phyloP scores from a whole-genome alignment of 305 asterid genomes.

The Fraxinus sp. region DNA sequence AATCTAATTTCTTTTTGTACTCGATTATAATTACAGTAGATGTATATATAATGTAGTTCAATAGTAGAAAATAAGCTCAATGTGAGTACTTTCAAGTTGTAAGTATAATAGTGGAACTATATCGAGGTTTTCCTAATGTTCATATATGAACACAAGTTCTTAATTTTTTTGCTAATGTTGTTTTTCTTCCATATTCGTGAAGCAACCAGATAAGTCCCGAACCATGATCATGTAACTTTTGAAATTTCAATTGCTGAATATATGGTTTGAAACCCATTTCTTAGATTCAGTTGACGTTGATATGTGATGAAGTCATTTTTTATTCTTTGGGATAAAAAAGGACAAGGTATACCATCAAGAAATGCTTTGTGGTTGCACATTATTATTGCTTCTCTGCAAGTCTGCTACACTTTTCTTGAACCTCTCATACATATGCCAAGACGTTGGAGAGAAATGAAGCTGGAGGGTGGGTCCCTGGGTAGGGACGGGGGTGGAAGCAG shows the following conservation, averaged over 20 bases:
- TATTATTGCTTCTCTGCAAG: background rate
- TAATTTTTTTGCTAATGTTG: background rate
- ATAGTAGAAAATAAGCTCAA: background rate
- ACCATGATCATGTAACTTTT: background rate
- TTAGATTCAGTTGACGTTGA: background rate
- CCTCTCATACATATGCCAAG: background rate
- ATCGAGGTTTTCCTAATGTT: background rate
- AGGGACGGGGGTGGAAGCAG: background rate
- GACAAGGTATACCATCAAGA: background rate
- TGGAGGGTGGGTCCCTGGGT: background rate
- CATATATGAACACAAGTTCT: background rate
- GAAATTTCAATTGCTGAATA: background rate
- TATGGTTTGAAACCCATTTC: background rate
- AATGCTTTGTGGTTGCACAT: background rate
- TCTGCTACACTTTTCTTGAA: background rate
- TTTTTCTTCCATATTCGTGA: background rate
- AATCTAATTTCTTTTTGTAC: background rate
- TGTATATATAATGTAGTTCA: background rate
- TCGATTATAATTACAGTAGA: background rate
- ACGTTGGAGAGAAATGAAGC: background rate
- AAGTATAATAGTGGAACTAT: background rate
- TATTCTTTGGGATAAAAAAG: background rate
- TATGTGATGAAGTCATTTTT: background rate
- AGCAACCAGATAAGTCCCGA: background rate
- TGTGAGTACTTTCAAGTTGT: background rate